Evolutionary conservation across 2,329 filamentous ascomycete genomes (phyloP), one percentile per base, ranked within the genome.

Genomic region (Ophiocordyceps sinensis): DNA sequence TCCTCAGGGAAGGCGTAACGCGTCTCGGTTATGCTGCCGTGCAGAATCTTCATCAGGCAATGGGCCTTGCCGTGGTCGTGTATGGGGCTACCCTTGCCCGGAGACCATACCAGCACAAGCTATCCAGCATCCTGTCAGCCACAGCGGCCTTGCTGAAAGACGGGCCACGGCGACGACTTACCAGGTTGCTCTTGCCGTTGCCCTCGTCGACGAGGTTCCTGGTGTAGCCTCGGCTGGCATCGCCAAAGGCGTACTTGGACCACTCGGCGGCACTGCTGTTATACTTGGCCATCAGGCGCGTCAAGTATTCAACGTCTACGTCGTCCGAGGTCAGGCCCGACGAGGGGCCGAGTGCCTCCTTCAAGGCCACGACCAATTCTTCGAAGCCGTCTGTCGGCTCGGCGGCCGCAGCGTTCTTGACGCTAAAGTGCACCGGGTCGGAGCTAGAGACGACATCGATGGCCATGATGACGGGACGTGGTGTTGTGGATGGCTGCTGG

Each of bases 1-100:
- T 58, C 57, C 38, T 67, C 56, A 1, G 87, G 87, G 64, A 83
- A 87, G 40, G 73, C 71, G 60, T 85, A 94, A 44, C 85, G 74
- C 15, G 84, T 88, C 65, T 95, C 88, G 51, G 77, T 83, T 45
- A 94, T 66, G 46, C 69, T 73, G 37, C 88, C 88, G 50, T 77
- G 78, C 47, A 94, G 72, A 49, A 89, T 79, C 68, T 82, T 94
- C 85, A 94, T 94, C 51, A 94, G 68, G 62, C 88, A 95, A 59
- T 94, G 88, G 32, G 87, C 85, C 46, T 89, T 85, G 55, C 80
- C 81, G 60, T 86, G 82, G 58, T 95, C 88, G 57, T 95, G 88
- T 55, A 95, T 86, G 11, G 83, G 80, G 52, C 82, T 89, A 31
- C 75, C 75, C 62, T 85, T 85, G 40, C 83, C 82, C 0, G 88